Conservation (phyloP, 1,284 basidiomycete species). For the Xanthoconium separans region DNA sequence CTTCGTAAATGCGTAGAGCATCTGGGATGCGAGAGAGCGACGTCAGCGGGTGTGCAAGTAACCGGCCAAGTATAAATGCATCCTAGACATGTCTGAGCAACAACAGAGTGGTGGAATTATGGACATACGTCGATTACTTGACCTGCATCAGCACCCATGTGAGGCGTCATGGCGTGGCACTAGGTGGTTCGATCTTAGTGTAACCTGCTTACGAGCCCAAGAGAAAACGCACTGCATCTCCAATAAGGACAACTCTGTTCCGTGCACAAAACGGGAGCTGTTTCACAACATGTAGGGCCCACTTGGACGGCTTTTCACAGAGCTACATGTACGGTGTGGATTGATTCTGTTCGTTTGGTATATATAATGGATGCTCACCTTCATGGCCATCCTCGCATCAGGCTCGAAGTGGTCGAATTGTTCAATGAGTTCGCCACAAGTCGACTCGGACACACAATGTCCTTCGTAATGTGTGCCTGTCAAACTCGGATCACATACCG, state of each 20-base stretch:
- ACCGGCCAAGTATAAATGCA: conserved; percentile 24
- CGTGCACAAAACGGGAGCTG: conserved; percentile 27
- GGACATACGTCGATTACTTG: background rate
- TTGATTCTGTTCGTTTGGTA: background rate
- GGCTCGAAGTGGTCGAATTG: conserved; percentile 42
- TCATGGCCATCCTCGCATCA: conserved; percentile 39
- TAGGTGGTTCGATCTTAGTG: background rate
- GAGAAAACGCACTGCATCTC: conserved; percentile 29
- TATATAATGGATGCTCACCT: conserved; percentile 28
- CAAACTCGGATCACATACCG: conserved; percentile 34
- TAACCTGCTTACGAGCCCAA: background rate
- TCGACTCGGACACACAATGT: conserved; percentile 35
- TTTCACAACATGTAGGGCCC: conserved; percentile 25
- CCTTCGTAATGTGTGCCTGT: conserved; percentile 34
- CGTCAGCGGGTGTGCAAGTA: conserved; percentile 18
- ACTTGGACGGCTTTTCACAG: background rate
- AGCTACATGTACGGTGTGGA: background rate
- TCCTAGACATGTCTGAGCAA: conserved; percentile 3
- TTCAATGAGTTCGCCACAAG: conserved; percentile 29
- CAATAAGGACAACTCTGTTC: conserved; percentile 31
- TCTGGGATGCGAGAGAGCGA: conserved; percentile 19
- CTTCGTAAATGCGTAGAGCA: conserved; percentile 30
- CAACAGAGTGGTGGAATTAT: background rate
- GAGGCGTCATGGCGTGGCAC: conserved; percentile 17
- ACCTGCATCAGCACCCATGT: background rate